These are phyloP conservation scores for Rhodotorula sp. DNA, from an alignment of 1,284 basidiomycete genomes.

Conservation along the genomic window DNA sequence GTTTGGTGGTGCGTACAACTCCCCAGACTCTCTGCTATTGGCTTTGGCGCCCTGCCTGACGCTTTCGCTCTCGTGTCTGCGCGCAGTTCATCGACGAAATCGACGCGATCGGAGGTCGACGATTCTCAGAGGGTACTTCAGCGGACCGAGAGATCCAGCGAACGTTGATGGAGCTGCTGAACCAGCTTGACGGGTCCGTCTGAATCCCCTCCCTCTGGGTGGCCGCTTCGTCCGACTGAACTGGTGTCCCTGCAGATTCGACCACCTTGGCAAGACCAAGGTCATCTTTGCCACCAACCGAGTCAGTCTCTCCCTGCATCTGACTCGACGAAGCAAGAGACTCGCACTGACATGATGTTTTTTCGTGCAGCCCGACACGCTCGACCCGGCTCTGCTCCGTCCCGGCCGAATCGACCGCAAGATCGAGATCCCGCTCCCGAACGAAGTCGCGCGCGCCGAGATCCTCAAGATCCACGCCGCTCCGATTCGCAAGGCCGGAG, in stretches of 20 bases:
- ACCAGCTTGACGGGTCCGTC: slow-evolving; percentile 87
- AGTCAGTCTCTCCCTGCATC: slow-evolving; percentile 20
- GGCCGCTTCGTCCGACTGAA: background rate
- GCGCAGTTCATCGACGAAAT: slow-evolving; percentile 93
- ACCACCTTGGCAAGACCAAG: slow-evolving; percentile 91
- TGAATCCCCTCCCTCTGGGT: background rate
- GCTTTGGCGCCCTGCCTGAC: background rate
- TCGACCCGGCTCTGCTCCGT: slow-evolving; percentile 93
- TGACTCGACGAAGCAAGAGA: no score
- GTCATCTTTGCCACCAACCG: slow-evolving; percentile 98
- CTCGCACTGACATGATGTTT: background rate
- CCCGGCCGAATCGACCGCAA: slow-evolving; percentile 96
- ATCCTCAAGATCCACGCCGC: slow-evolving; percentile 97
- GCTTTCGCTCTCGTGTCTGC: background rate
- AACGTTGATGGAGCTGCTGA: slow-evolving; percentile 98
- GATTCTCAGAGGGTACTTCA: slow-evolving; percentile 97
- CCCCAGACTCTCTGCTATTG: background rate
- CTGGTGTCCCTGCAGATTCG: slow-evolving; percentile 58
- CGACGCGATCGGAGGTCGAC: slow-evolving; percentile 90
- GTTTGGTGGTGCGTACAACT: slow-evolving; percentile 65
- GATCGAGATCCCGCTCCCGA: slow-evolving; percentile 96
- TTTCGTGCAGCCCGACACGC: slow-evolving; percentile 68
- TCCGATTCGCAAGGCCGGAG: slow-evolving; percentile 90
- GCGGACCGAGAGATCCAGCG: slow-evolving; percentile 98
- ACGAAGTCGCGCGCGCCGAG: slow-evolving; percentile 89